Percentiles rank a stretch among this genome's conserved stretches.
Conservation (phyloP, 2,329 filamentous ascomycete genomes). For the Ceratocystis eucalypticola region DNA sequence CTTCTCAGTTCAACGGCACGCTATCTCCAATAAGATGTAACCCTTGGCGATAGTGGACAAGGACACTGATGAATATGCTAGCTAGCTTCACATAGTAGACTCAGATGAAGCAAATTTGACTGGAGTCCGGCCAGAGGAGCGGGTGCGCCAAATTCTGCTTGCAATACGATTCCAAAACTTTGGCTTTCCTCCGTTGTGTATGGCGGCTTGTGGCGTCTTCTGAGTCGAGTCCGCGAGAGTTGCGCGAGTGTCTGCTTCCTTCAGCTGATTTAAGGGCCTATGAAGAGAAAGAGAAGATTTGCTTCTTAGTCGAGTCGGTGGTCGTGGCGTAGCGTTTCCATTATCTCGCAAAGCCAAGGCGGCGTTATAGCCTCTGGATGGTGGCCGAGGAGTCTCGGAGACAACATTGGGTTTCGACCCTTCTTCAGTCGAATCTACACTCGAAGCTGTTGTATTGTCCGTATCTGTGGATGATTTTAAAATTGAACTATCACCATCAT, state of each 20-base stretch:
- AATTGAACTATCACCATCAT: conserved; percentile 1
- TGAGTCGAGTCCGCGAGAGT: neutral
- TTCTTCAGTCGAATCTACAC: neutral
- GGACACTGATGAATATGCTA: neutral
- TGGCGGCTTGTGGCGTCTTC: neutral
- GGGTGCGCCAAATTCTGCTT: conserved; percentile 9
- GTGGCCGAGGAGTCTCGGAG: neutral
- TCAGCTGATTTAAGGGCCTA: neutral
- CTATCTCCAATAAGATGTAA: neutral
- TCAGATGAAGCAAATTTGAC: neutral
- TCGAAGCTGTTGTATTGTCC: neutral
- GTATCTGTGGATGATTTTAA: neutral
- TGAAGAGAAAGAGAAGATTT: conserved; percentile 1
- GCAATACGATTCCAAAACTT: conserved; percentile 16
- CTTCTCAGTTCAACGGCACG: too few relatives aligned
- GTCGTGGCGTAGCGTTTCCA: conserved; percentile 7
- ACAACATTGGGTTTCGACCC: neutral
- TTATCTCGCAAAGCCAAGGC: conserved; percentile 10
- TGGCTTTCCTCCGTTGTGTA: conserved; percentile 12
- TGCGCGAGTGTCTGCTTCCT: neutral
- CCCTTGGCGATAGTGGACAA: neutral
- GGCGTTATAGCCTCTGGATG: conserved; percentile 7
- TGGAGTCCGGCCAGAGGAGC: neutral
- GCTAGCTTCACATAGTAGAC: neutral
- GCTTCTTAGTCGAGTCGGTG: neutral